Percentiles rank a stretch among this genome's conserved stretches.
Conservation (phyloP, 768 basidiomycete genomes). For the Lentinula boryana region DNA sequence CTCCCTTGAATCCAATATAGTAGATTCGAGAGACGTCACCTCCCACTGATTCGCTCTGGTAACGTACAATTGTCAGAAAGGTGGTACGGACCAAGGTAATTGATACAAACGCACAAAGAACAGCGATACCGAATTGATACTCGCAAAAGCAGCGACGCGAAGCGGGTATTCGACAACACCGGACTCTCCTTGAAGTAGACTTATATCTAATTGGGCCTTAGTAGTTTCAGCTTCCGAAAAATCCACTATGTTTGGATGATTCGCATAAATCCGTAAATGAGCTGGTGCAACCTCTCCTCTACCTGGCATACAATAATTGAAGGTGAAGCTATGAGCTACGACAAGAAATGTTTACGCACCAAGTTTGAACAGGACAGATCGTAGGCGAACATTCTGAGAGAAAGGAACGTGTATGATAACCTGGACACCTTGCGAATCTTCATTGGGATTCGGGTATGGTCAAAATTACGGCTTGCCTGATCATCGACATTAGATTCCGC, state of each 20-base stretch:
- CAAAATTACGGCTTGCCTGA: slow-evolving; percentile 41
- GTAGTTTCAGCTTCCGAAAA: slow-evolving; percentile 67
- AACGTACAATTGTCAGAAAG: not conserved
- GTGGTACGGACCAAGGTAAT: slow-evolving; percentile 4
- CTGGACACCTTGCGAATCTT: slow-evolving; percentile 28
- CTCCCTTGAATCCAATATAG: slow-evolving; percentile 82
- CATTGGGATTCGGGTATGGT: not conserved
- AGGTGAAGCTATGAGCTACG: slow-evolving; percentile 1
- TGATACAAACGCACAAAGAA: slow-evolving; percentile 62
- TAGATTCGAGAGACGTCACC: slow-evolving; percentile 64
- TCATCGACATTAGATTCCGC: slow-evolving; percentile 83
- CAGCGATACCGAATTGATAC: slow-evolving; percentile 64
- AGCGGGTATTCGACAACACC: slow-evolving; percentile 73
- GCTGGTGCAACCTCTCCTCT: slow-evolving; percentile 72
- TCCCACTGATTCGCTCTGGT: slow-evolving; percentile 56
- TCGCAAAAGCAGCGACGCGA: slow-evolving; percentile 70
- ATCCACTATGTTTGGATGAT: slow-evolving; percentile 69
- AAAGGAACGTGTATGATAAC: slow-evolving; percentile 81
- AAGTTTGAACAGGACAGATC: slow-evolving; percentile 69
- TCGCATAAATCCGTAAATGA: slow-evolving; percentile 71
- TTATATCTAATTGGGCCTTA: slow-evolving; percentile 67
- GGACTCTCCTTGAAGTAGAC: slow-evolving; percentile 64
- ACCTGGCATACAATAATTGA: slow-evolving; percentile 32
- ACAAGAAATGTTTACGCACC: slow-evolving; percentile 37
- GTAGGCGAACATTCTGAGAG: slow-evolving; percentile 68